Base-by-base conservation (phyloP, 2,329 filamentous ascomycete species). In the Colletotrichum orchidophilum region DNA sequence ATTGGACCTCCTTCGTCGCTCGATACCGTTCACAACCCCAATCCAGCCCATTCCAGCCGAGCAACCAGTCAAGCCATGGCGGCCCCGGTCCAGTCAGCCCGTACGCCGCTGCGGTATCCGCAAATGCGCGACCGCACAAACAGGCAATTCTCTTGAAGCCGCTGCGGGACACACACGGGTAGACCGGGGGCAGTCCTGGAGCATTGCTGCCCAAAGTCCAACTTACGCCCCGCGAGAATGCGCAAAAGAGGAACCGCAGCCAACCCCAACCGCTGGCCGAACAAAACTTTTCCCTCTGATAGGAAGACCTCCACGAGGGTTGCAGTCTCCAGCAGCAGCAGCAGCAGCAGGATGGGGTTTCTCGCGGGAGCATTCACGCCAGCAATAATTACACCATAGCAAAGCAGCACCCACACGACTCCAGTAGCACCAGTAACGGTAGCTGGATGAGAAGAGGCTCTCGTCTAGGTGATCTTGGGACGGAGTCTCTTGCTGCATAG, bases 131-230 rank as follows among this genome's bases (percentile, higher is more conserved):
- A 62, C 29, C 31, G 39, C 67, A 39, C 65, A 54, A 39, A 46
- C 49, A 24, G 42, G 31, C 27, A 58, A 53, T 29, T 63, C 29
- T 68, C 46, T 50, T 27, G 29, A 42, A 50, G 50, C 29, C n/a
- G 63, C 63, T 65, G 54, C 63, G 63, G 58, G 50, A 62, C 50
- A 63, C 50, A 63, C 57, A 63, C 42, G 64, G 58, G 26, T 59
- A 59, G 64, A 71, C 68, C 53, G n/a, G 66, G 70, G 70, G 49
- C 21, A 46, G 31, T 46, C 42, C 61, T 60, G 52, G 71, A 74
- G 73, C 71, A 73, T 74, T 74, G 73, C 68, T 74, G 73, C 73
- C 73, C 73, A 74, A 74, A 71, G 58, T 59, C 63, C 35, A 57
- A 18, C 70, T 57, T 42, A 57, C 58, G 63, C 66, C 63, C 73